phyloP scores from a whole-genome alignment of 257 asterid species.

The Echium plantagineum region DNA sequence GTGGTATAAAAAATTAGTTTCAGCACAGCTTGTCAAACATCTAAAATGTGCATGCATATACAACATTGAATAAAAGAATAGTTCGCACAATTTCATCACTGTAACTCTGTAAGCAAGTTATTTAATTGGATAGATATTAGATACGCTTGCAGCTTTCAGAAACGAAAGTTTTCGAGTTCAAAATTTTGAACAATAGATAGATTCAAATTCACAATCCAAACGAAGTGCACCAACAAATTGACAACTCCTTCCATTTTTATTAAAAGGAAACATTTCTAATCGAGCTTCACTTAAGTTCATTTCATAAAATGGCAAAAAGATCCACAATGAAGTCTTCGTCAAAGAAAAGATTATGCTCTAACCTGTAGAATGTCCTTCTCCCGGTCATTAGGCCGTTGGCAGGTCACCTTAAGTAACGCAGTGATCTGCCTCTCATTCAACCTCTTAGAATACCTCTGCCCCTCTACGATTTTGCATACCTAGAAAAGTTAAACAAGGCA shows the following conservation, averaged over 20 bases:
- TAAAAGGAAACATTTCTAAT: too few relatives aligned
- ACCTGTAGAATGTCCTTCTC: conserved; percentile 76
- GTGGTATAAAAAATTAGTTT: conserved; percentile 1
- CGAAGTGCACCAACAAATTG: too few relatives aligned
- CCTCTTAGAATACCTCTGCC: conserved; percentile 90
- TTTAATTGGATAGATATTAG: too few relatives aligned
- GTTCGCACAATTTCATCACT: too few relatives aligned
- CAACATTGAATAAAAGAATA: neutral
- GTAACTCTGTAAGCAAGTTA: too few relatives aligned
- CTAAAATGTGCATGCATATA: neutral
- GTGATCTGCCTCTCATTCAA: conserved; percentile 90
- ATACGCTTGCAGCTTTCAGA: neutral
- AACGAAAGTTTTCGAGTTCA: too few relatives aligned
- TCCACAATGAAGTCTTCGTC: too few relatives aligned
- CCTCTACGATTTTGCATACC: conserved; percentile 96
- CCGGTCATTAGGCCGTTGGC: conserved; percentile 93
- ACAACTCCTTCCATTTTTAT: too few relatives aligned
- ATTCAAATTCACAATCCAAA: too few relatives aligned
- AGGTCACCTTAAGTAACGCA: conserved; percentile 80
- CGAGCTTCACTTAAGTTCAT: neutral
- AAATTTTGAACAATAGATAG: too few relatives aligned
- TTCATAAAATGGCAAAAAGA: too few relatives aligned
- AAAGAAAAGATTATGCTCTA: neutral
- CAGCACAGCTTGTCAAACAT: neutral
- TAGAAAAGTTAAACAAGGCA: conserved; percentile 12